phyloP scores from a whole-genome alignment of 2,329 filamentous ascomycete genomes.

The Intubia oerlemansii region DNA sequence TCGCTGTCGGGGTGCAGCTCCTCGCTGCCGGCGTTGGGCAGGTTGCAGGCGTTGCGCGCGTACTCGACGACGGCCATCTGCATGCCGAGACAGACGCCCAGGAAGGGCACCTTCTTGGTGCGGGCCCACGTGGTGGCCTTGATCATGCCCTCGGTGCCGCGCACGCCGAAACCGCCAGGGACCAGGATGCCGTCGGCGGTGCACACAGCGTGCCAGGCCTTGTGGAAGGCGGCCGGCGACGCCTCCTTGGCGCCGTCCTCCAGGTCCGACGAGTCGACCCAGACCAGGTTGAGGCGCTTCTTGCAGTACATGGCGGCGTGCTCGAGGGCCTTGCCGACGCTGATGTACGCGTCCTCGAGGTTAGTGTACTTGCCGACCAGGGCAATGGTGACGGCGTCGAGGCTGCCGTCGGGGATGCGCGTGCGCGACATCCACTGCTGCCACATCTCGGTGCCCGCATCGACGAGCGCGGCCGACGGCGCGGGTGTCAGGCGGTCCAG shows the following conservation, averaged over 20 bases:
- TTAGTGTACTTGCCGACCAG: constrained; percentile 85
- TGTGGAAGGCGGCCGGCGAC: constrained; percentile 56
- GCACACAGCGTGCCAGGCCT: constrained; percentile 65
- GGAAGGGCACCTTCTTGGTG: constrained; percentile 56
- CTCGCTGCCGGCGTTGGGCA: constrained; percentile 32
- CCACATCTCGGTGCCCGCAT: constrained; percentile 57
- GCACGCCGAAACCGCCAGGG: constrained; percentile 58
- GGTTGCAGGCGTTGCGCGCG: constrained; percentile 52
- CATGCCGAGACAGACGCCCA: constrained; percentile 84
- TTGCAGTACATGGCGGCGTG: constrained; percentile 76
- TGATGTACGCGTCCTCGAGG: constrained; percentile 66
- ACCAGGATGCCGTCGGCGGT: constrained; percentile 46
- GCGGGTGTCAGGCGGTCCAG: constrained; percentile 36
- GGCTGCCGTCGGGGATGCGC: constrained; percentile 16
- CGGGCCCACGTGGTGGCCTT: constrained; percentile 71
- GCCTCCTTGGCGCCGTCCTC: constrained; percentile 39
- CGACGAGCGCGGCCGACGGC: constrained; percentile 29
- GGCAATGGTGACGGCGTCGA: constrained; percentile 56
- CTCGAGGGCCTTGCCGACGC: constrained; percentile 63
- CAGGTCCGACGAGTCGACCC: constrained; percentile 70
- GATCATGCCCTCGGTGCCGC: constrained; percentile 84
- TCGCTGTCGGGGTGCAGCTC: constrained; percentile 34
- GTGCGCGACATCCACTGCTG: constrained; percentile 45
- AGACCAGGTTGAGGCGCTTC: constrained; percentile 58
- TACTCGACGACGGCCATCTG: constrained; percentile 84